These are phyloP conservation scores for Smittium culicis DNA, from an alignment of 371 early-diverging fungal genomes.

Conservation along the genomic window DNA sequence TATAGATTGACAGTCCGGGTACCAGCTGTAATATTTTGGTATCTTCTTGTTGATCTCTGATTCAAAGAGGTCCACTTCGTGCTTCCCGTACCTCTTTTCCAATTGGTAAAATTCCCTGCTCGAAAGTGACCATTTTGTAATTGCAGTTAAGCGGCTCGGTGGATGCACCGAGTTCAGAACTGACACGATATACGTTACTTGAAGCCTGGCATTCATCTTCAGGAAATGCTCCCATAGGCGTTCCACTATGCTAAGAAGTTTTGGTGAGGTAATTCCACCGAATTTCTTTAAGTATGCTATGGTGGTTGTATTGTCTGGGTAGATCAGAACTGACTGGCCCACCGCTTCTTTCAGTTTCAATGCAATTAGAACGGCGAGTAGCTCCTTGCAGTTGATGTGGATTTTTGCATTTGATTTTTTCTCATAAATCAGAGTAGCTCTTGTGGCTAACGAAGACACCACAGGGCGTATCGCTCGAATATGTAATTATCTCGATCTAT, in stretches of 20 bases:
- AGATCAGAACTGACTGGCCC: background rate
- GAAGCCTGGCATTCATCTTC: background rate
- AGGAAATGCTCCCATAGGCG: background rate
- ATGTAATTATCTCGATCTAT: background rate
- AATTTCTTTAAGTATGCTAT: background rate
- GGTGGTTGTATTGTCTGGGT: conserved; percentile 7
- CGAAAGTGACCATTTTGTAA: background rate
- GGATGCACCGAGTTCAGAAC: background rate
- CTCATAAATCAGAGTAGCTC: background rate
- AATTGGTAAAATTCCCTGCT: background rate
- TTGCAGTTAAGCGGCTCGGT: background rate
- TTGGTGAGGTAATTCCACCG: background rate
- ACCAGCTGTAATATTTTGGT: background rate
- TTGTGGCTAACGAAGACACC: background rate
- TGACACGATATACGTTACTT: background rate
- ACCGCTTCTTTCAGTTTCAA: conserved; percentile 5
- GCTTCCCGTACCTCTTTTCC: background rate
- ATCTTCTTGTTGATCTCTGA: background rate
- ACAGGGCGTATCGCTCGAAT: background rate
- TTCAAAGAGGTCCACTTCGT: background rate
- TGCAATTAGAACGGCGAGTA: background rate
- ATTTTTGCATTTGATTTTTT: background rate
- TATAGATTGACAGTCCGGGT: background rate
- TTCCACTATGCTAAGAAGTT: background rate
- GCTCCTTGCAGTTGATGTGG: conserved; percentile 6